Conservation (phyloP, 2,329 filamentous ascomycete genomes). For the Curvularia hawaiiensis region DNA sequence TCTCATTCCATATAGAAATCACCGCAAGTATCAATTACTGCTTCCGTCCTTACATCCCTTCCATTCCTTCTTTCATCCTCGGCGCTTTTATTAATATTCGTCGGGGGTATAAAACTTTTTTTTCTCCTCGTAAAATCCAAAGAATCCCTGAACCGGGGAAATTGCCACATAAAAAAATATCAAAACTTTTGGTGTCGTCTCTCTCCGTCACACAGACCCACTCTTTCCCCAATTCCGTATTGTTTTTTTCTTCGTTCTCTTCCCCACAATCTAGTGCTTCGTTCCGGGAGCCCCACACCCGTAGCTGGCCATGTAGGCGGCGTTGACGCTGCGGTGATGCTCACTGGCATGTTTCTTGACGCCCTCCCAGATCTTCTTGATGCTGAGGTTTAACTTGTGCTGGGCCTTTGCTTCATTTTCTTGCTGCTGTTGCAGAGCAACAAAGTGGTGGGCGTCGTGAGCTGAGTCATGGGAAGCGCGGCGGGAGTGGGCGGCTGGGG, state of each 20-base stretch:
- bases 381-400: slow-evolving; percentile 25
- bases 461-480: slow-evolving; percentile 28
- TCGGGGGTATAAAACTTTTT: slow-evolving; percentile 3
- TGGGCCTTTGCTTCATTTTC: slow-evolving; percentile 24
- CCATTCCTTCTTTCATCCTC: not conserved
- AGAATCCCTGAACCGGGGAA: not conserved
- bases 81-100: not conserved
- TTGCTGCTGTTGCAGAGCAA: slow-evolving; percentile 5
- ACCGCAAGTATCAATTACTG: not conserved
- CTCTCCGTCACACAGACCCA: not conserved
- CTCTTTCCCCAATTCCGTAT: not conserved
- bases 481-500: slow-evolving; percentile 18
- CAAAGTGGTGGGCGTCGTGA: slow-evolving; percentile 31
- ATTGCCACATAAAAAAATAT: not conserved
- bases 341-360: slow-evolving; percentile 35
- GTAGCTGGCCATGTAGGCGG: slow-evolving; percentile 34
- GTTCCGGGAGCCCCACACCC: slow-evolving; percentile 16
- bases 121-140: not conserved
- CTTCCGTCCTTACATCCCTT: not conserved
- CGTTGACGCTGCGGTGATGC: slow-evolving; percentile 40
- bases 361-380: slow-evolving; percentile 38
- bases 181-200: not conserved
- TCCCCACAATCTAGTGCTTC: not conserved
- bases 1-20: not conserved
- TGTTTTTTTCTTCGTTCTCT: not conserved